Evolutionary conservation across 768 basidiomycete genomes (phyloP).

Genomic region (Melanogaster broomeanus): DNA sequence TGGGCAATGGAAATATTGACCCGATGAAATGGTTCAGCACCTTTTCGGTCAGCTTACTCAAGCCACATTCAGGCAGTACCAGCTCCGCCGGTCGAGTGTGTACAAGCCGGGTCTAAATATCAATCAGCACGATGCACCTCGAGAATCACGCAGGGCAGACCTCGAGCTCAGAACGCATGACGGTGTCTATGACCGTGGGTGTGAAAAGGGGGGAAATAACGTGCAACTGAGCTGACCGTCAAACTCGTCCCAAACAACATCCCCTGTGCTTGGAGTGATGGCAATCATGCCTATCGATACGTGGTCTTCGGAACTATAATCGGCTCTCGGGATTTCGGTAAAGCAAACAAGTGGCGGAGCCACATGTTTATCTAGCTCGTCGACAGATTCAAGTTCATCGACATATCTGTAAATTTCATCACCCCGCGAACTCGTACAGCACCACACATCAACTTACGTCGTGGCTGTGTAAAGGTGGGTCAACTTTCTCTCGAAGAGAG

Average conservation of each 20-base stretch:
- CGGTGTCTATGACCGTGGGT: conserved; percentile 51
- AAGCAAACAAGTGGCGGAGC: conserved; percentile 76
- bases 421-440: background rate
- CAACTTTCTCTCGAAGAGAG: conserved; percentile 72
- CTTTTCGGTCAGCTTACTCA: conserved; percentile 73
- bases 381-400: conserved; percentile 72
- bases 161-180: conserved; percentile 90
- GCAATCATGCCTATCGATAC: conserved; percentile 71
- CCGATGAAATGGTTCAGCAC: conserved; percentile 72
- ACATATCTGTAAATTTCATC: conserved; percentile 61
- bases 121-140: conserved; percentile 1
- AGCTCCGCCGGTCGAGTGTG: conserved; percentile 86
- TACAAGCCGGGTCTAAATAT: conserved; percentile 73
- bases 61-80: conserved; percentile 55
- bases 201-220: conserved; percentile 4
- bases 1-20: conserved; percentile 38
- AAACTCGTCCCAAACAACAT: conserved; percentile 93
- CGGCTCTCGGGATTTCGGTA: conserved; percentile 45
- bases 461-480: conserved; percentile 83
- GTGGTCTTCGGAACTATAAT: conserved; percentile 23
- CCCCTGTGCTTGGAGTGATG: conserved; percentile 86
- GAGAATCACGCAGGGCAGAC: conserved; percentile 36
- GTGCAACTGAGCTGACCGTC: conserved; percentile 48
- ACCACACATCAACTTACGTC: conserved; percentile 55
- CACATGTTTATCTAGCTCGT: conserved; percentile 55